Conservation (phyloP, 2,329 filamentous ascomycete species). For the Botrytis sinoallii region DNA sequence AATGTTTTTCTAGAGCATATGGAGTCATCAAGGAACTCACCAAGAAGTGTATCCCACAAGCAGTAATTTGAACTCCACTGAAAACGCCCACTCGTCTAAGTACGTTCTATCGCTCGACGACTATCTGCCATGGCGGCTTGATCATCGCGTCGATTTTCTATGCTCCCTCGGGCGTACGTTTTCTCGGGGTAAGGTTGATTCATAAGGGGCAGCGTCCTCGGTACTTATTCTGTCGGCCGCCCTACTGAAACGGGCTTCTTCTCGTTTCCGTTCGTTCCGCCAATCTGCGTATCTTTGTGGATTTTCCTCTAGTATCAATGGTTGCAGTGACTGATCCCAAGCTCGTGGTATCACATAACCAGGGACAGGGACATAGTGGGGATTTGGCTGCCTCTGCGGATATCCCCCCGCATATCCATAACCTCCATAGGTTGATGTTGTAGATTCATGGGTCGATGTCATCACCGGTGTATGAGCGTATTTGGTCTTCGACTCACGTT, state of each 20-base stretch:
- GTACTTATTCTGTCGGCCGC: background rate
- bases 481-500: background rate
- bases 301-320: background rate
- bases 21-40: background rate
- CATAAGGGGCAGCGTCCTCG: background rate
- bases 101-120: background rate
- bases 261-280: background rate
- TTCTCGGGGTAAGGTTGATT: background rate
- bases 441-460: background rate
- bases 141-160: too few species aligned
- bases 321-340: background rate
- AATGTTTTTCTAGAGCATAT: background rate
- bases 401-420: background rate
- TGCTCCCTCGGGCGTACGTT: rapidly evolving
- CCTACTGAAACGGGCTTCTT: background rate
- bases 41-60: background rate
- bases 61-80: background rate
- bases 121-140: background rate
- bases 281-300: background rate
- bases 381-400: background rate
- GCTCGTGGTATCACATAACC: too few species aligned
- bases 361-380: background rate
- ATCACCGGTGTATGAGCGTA: background rate
- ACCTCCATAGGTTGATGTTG: background rate
- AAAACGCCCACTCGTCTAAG: background rate